Conservation (phyloP, 306 rosid species). For the Quercus mongolica region DNA sequence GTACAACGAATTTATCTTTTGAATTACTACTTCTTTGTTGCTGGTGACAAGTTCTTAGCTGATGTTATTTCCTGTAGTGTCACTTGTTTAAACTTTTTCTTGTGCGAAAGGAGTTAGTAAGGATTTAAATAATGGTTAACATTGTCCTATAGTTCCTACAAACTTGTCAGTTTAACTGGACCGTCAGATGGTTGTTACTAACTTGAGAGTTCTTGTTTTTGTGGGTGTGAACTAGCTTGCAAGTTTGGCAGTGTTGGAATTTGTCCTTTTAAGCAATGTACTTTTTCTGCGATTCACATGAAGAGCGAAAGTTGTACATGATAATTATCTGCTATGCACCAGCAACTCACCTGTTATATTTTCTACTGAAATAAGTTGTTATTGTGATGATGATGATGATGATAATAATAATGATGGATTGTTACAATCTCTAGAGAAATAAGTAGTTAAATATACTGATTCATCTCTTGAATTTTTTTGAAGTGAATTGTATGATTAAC, state of each 20-base stretch:
- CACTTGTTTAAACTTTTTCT: not conserved
- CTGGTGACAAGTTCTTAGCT: not conserved
- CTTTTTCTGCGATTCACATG: slow-evolving; percentile 1
- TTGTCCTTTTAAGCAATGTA: not conserved
- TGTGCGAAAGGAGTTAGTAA: not conserved
- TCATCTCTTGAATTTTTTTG: no score
- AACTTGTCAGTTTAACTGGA: not conserved
- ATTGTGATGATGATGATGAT: no score
- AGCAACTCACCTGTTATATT: slow-evolving; percentile 56
- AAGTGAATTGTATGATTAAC: no score
- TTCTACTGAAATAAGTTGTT: not conserved
- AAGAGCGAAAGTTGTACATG: slow-evolving; percentile 18
- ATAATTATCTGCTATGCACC: slow-evolving; percentile 73
- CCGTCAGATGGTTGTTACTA: not conserved
- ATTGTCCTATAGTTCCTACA: not conserved
- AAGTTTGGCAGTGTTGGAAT: not conserved
- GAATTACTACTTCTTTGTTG: no score
- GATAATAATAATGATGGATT: no score
- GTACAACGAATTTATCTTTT: no score
- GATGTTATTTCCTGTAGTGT: not conserved
- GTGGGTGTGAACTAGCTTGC: not conserved
- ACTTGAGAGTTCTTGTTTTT: not conserved
- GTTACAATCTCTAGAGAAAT: not conserved
- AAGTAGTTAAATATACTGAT: not conserved
- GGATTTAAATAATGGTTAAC: not conserved